Percentiles rank a stretch among this genome's conserved stretches.
phyloP scores from a whole-genome alignment of 345 rosid species.

The Eucalyptus viminalis region DNA sequence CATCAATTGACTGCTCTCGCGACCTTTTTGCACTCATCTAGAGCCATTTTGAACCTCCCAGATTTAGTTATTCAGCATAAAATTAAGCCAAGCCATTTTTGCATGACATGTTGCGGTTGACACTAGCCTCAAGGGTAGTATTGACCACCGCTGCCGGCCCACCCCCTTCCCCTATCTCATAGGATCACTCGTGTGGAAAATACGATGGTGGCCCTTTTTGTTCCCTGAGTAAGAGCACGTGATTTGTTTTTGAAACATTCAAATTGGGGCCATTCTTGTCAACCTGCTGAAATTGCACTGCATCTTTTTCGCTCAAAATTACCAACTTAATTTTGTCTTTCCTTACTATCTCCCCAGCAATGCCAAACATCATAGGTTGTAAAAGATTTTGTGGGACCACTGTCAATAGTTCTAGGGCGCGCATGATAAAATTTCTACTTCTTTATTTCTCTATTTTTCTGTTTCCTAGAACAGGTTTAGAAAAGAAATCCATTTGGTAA shows the following conservation, averaged over 20 bases:
- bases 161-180: background rate
- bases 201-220: background rate
- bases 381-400: background rate
- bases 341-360: background rate
- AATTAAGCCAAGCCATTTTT: background rate
- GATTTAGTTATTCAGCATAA: background rate
- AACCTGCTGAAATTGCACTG: background rate
- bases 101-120: background rate
- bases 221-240: background rate
- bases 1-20: background rate
- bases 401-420: accelerated
- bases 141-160: background rate
- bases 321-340: background rate
- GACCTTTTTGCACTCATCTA: background rate
- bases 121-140: background rate
- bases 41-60: background rate
- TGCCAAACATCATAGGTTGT: background rate
- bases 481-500: too few species aligned
- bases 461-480: accelerated
- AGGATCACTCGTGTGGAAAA: background rate
- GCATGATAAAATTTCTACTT: too few species aligned
- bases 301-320: background rate
- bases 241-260: background rate
- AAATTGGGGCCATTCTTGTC: background rate
- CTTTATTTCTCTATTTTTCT: too few species aligned